Base-by-base conservation (phyloP, 108 stramenopile genomes). In the Cylindrotheca fusiformis region DNA sequence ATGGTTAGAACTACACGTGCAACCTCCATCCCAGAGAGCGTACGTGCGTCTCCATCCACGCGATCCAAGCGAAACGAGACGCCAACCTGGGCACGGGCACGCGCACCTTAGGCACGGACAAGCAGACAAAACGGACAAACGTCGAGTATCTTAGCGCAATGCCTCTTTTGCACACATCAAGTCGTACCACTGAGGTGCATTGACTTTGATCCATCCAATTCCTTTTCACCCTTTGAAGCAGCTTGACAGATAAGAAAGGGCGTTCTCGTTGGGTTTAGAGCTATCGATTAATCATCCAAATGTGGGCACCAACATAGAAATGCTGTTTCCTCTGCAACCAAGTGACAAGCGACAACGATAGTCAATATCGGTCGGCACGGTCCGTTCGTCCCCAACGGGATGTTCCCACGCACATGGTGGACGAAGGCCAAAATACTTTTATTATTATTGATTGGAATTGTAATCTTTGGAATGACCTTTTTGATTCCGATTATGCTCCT, bases 401-500 rank as follows among this genome's bases (percentile, higher is more conserved):
- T 24, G 32, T 56, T 29, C 44, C 54, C 12, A 55, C 58, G 0
- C 49, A 59, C 32, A 29, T 67, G 20, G 36, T 55, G 58, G 59
- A 66, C 72, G 3, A n/a, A n/a, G n/a, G n/a, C n/a, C n/a, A n/a
- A n/a, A n/a, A n/a, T n/a, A n/a, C n/a, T n/a, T n/a, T n/a, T n/a
- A n/a, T n/a, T n/a, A n/a, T n/a, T n/a, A n/a, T 4, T 29, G 21
- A 4, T 58, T 3, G 59, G 50, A 14, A 24, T 45, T 10, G 36
- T 46, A 33, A 27, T 58, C 47, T 26, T 74, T 5, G 50, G 58
- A 12, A 55, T 67, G 60, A 66, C 65, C 5, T 59, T 48, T 5
- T 12, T 74, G 18, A 12, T 74, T 19, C 72, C 72, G 8, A 67
- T 74, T 14, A 24, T 74, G 10, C 48, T 74, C 21, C 45, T 74